These are phyloP conservation scores for Eucalyptus virginea DNA, from an alignment of 345 rosid genomes.

Conservation along the genomic window DNA sequence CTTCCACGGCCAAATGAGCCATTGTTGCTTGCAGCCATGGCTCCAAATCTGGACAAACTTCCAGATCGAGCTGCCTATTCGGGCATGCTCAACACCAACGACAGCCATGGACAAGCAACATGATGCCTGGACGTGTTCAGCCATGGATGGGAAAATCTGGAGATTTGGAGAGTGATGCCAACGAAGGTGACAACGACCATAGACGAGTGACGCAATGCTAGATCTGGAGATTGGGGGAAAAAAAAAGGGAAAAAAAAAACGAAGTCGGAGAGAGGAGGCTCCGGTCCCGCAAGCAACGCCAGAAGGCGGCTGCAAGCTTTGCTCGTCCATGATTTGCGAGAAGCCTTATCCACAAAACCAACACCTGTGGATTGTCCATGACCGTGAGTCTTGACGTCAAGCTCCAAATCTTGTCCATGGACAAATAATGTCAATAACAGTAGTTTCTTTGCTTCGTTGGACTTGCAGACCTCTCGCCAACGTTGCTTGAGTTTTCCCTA, in stretches of 20 bases:
- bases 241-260: too few species aligned
- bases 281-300: not conserved
- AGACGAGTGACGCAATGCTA: not conserved
- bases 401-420: not conserved
- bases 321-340: not conserved
- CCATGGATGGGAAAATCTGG: not conserved
- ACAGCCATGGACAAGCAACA: not conserved
- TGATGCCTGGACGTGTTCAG: not conserved
- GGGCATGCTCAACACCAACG: not conserved
- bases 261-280: not conserved
- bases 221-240: not conserved
- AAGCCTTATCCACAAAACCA: not conserved
- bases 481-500: not conserved
- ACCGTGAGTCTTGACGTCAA: not conserved
- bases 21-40: too few species aligned
- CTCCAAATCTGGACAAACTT: too few species aligned
- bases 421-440: not conserved
- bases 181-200: not conserved
- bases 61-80: not conserved
- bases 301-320: not conserved
- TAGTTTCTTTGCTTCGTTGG: not conserved
- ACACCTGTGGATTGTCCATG: not conserved
- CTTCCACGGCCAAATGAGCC: too few species aligned
- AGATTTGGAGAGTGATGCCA: not conserved
- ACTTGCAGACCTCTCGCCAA: not conserved